A percentile compares a stretch with the other conserved stretches of the same genome.
Conservation (phyloP, 768 basidiomycete species). For the Astraeus odoratus region DNA sequence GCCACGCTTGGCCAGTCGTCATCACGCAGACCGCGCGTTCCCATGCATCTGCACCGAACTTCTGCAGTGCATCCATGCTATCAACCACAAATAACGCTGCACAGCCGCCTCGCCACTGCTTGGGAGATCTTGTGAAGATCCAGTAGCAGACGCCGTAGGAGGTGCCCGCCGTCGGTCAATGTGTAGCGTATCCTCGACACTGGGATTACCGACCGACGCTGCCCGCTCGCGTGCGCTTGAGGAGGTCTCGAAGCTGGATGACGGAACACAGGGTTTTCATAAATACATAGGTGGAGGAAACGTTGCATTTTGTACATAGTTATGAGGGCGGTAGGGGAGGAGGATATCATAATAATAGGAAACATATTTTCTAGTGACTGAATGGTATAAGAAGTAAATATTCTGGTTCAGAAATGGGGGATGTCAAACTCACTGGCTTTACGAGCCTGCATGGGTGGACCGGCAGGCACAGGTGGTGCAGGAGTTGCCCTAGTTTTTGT, state of each 20-base stretch:
- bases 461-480: constrained; percentile 32
- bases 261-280: background rate
- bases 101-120: constrained; percentile 29
- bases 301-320: constrained; percentile 97
- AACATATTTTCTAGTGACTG: constrained; percentile 53
- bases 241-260: constrained; percentile 61
- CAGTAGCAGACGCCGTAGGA: constrained; percentile 17
- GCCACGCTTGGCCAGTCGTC: constrained; percentile 98
- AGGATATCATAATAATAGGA: constrained; percentile 97
- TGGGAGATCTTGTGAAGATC: background rate
- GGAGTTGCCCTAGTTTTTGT: constrained; percentile 44
- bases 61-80: constrained; percentile 83
- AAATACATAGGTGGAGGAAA: constrained; percentile 55
- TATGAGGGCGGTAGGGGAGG: constrained; percentile 85
- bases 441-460: constrained; percentile 41
- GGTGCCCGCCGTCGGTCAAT: constrained; percentile 77
- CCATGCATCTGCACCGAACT: constrained; percentile 93
- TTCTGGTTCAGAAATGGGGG: background rate
- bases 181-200: constrained; percentile 76
- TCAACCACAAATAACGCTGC: constrained; percentile 82
- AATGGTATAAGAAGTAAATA: background rate
- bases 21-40: constrained; percentile 95
- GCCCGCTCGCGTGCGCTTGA: constrained; percentile 67
- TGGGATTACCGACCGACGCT: constrained; percentile 61
- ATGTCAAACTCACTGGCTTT: constrained; percentile 54